Base-by-base conservation (phyloP, 352 stramenopile genomes). In the Phytophthora multivora region DNA sequence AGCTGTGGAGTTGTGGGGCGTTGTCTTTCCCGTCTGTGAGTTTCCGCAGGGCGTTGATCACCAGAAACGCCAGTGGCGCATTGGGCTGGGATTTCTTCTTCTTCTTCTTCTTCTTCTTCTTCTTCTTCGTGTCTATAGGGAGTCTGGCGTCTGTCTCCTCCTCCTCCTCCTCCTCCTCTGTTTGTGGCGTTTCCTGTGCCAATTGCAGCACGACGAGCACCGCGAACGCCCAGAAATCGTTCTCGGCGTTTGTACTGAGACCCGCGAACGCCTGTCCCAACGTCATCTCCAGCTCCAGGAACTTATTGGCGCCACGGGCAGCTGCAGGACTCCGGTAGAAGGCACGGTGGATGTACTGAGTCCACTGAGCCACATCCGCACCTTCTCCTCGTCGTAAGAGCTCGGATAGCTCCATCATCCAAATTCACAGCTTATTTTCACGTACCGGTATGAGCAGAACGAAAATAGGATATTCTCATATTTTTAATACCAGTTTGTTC, bases 21-120 rank as follows among this genome's bases (percentile, higher is more conserved):
- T 48, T 33, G 33, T 55, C 49, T 30, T 38, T 59, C 3, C 10
- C 26, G 4, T 47, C 48, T 19, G 61, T 25, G 7, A 88, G 43
- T 28, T 79, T 84, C 30, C 69, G 64, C n/a, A 91, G 58, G 8
- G 82, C 79, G 21, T 80, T 81, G 6, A 91, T 46, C 1, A 83
- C 49, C 39, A 91, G 59, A 52, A 84, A 91, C 6, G 79, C 76
- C 15, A 91, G 66, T 11, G 82, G 82, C 9, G 69, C 69, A 48
- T 81, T 73, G 2, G 82, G 79, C 30, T 89, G 79, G 1, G 65
- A 25, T 13, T 57, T 69, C 33, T 63, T 63, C 41, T 66, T 73
- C 21, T 43, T 28, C 6, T 57, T 51, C 51, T 58, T n/a, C n/a
- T n/a, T n/a, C n/a, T 57, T 69, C 33, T 63, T 63, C 41, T 66